phyloP scores from a whole-genome alignment of 345 rosid species.

The Eucalyptus sp. region DNA sequence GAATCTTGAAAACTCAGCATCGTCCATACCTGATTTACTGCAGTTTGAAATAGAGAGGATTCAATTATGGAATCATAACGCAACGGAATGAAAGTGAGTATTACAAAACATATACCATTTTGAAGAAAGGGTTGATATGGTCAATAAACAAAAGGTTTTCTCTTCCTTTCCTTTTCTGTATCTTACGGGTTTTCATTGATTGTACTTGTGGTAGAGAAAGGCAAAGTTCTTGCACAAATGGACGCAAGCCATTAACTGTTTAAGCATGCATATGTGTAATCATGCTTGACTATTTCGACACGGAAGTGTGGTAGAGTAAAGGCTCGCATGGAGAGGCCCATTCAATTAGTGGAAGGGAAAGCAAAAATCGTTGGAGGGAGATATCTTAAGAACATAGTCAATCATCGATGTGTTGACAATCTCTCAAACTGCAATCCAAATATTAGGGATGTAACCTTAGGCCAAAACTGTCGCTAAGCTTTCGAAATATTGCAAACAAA shows the following conservation, averaged over 20 bases:
- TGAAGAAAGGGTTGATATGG: neutral
- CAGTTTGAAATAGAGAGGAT: neutral
- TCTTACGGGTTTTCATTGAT: neutral
- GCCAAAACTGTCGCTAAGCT: neutral
- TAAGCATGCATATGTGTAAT: neutral
- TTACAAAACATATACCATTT: neutral
- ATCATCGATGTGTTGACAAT: neutral
- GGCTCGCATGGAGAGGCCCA: neutral
- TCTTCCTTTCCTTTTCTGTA: neutral
- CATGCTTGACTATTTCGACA: neutral
- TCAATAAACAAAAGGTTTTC: neutral
- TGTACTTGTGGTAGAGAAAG: neutral
- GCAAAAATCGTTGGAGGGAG: neutral
- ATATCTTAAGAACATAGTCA: neutral
- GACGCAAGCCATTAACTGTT: neutral
- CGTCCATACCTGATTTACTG: conserved; percentile 68
- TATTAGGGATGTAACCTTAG: neutral
- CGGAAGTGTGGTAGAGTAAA: neutral
- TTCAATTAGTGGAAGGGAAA: neutral
- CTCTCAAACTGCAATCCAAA: neutral
- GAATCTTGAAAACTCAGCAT: conserved; percentile 55
- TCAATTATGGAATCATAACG: neutral
- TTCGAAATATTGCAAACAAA: neutral
- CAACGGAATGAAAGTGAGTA: neutral
- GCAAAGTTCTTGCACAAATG: neutral